Base-by-base conservation (phyloP, 1,284 basidiomycete genomes). In the Malassezia psittaci region DNA sequence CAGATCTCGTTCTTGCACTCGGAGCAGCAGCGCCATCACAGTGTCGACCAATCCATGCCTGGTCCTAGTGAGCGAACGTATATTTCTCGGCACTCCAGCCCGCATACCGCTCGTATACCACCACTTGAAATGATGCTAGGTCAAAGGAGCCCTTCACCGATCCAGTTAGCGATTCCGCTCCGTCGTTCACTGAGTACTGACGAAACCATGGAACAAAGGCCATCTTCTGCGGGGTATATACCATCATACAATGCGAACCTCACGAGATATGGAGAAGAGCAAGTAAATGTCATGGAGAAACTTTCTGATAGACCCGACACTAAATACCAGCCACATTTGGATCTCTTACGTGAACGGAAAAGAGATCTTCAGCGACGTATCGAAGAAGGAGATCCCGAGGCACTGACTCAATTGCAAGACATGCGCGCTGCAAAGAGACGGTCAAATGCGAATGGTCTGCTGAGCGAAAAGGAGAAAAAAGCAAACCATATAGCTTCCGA, bases 401-500 rank as follows among this genome's bases (percentile, higher is more conserved):
- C 44, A 5, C 36, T 39, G 10, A 16, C 48, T 6, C n/a, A 51
- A 39, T 21, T 56, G 5, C 21, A 21, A 15, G 35, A 46, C 21
- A 41, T 40, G 11, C 34, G 41, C 18, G 44, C 37, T 3, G 32
- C 18, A 3, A 55, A 51, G 37, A 48, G 54, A 5, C 51, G 50
- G 34, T 18, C 49, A 2, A 24, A 16, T 5, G 11, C 19, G 5
- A 50, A 57, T 21, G 49, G 49, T 1, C 44, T 51, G 0, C 40
- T 57, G 10, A 38, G 42, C 12, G 45, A 48, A 2, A 44, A 34
- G 18, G 55, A 52, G 37, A 57, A 57, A 32, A 51, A 51, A 21
- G 55, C 55, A 8, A 57, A 57, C 51, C 55, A 57, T 16, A 52
- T 52, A 44, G 55, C 55, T 5, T 57, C 55, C 5, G 55, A 57